phyloP scores from a whole-genome alignment of 2,329 filamentous ascomycete genomes.

The Penicillium griseofulvum region DNA sequence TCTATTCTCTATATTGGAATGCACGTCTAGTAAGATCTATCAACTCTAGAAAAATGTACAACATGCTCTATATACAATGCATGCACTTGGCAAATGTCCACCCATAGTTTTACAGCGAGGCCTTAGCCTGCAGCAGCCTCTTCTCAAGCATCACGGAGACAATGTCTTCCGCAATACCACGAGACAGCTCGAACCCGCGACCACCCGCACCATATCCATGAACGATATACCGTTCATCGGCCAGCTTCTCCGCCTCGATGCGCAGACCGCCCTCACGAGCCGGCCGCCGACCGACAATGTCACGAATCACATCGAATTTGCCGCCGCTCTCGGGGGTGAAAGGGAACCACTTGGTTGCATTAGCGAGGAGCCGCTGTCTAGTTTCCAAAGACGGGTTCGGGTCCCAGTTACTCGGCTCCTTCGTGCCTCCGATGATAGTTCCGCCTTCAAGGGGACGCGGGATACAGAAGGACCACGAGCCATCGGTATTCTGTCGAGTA shows the following conservation, averaged over 20 bases:
- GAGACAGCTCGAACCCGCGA: constrained; percentile 61
- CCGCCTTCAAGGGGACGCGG: constrained; percentile 62
- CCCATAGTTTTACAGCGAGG: constrained; percentile 21
- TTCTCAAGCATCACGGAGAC: constrained; percentile 38
- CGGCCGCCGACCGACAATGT: constrained; percentile 48
- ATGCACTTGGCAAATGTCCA: background rate
- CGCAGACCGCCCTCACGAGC: constrained; percentile 50
- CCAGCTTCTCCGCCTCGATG: constrained; percentile 51
- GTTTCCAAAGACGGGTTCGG: constrained; percentile 49
- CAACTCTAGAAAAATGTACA: background rate
- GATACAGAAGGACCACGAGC: constrained; percentile 62
- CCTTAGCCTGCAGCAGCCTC: constrained; percentile 22
- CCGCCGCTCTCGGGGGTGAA: constrained; percentile 36
- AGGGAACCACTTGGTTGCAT: constrained; percentile 43
- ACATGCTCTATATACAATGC: background rate
- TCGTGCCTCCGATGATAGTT: constrained; percentile 65
- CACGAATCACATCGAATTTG: constrained; percentile 45
- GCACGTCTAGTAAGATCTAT: background rate
- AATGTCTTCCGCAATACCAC: constrained; percentile 58
- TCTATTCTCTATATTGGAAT: constrained; percentile 7
- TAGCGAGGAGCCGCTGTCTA: constrained; percentile 48
- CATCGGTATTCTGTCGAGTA: constrained; percentile 62
- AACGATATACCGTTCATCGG: constrained; percentile 35
- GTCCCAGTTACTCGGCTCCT: constrained; percentile 59
- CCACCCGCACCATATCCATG: constrained; percentile 62